Evolutionary conservation across 306 rosid species (phyloP).

Genomic region (Trifolium fragiferum): DNA sequence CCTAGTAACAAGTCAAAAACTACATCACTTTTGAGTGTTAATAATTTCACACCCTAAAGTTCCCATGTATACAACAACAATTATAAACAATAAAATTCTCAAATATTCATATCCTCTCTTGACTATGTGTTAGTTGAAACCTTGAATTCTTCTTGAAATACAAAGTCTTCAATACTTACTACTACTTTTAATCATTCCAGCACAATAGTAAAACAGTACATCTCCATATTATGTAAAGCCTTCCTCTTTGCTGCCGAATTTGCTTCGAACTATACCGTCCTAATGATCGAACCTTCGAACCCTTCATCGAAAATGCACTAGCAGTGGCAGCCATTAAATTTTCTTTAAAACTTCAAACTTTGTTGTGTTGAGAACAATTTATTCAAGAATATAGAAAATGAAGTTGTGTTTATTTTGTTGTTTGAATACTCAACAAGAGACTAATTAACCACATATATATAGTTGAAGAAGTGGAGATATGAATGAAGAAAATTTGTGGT

Average conservation of each 20-base stretch:
- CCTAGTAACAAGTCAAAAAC: constrained; percentile 31
- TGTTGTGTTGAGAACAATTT: constrained; percentile 7
- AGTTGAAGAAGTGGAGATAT: constrained; percentile 44
- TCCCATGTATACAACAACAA: not conserved
- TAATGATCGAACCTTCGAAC: constrained; percentile 65
- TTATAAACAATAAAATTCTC: not conserved
- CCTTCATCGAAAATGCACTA: constrained; percentile 54
- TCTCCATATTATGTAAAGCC: constrained; percentile 96
- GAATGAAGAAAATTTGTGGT: constrained; percentile 62
- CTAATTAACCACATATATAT: constrained; percentile 28
- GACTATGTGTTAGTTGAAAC: not conserved
- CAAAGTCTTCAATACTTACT: not conserved
- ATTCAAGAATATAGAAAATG: not conserved
- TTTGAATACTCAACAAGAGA: not conserved
- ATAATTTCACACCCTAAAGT: not conserved
- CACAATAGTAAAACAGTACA: constrained; percentile 85
- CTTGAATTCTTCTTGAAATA: not conserved
- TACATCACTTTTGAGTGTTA: constrained; percentile 8
- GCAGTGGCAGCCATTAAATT: constrained; percentile 54
- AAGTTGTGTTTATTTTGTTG: constrained; percentile 37
- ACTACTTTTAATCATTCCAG: constrained; percentile 56
- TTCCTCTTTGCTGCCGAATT: constrained; percentile 71
- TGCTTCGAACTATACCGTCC: constrained; percentile 72
- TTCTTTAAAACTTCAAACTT: constrained; percentile 10
- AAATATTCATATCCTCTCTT: not conserved